These are phyloP conservation scores for Orbilia ellipsospora DNA, from an alignment of 2,329 filamentous ascomycete genomes.

Conservation along the genomic window DNA sequence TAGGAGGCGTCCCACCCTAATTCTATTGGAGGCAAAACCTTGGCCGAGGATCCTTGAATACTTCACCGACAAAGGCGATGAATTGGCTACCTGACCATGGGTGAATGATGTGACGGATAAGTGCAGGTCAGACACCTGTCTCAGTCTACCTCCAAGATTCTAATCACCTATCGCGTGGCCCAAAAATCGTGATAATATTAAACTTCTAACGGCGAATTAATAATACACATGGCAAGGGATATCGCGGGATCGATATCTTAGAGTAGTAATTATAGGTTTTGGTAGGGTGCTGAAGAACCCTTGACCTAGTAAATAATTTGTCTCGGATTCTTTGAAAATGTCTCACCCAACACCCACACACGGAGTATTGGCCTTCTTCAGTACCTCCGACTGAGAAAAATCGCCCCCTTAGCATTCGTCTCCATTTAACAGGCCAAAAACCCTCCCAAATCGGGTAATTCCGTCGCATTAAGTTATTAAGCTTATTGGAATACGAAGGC, in stretches of 20 bases:
- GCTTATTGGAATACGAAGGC: not conserved
- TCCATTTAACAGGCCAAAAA: not conserved
- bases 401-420: not conserved
- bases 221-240: not conserved
- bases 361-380: too few species aligned
- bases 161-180: constrained; percentile 6
- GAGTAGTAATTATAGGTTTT: not conserved
- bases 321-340: constrained; percentile 47
- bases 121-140: constrained; percentile 43
- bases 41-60: too few species aligned
- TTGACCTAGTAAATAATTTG: constrained; percentile 11
- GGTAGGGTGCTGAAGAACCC: not conserved
- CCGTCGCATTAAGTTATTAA: too few species aligned
- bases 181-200: constrained; percentile 1
- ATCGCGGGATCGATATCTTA: too few species aligned
- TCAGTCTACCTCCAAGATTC: constrained; percentile 28
- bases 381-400: not conserved
- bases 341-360: constrained; percentile 15
- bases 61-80: too few species aligned
- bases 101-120: constrained; percentile 19
- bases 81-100: too few species aligned
- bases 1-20: too few species aligned
- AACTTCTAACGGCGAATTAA: not conserved
- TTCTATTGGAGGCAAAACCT: too few species aligned
- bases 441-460: not conserved